These are phyloP conservation scores for Saksenaea oblongispora DNA, from an alignment of 371 early-diverging fungal genomes.

Conservation along the genomic window DNA sequence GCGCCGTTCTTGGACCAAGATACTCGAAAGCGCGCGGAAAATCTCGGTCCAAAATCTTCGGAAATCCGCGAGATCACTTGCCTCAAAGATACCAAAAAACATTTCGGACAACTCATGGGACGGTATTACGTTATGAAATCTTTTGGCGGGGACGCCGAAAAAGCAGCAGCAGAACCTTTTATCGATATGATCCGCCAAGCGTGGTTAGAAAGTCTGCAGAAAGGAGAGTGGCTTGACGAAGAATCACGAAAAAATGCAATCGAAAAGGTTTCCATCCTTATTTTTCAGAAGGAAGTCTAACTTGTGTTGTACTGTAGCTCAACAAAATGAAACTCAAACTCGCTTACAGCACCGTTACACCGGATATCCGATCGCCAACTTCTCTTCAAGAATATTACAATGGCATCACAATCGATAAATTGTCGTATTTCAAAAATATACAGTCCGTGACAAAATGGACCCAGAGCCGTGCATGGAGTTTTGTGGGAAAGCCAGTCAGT, in stretches of 20 bases:
- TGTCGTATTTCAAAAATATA: slow-evolving; percentile 54
- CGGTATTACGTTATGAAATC: slow-evolving; percentile 54
- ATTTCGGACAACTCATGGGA: slow-evolving; percentile 55
- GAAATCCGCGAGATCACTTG: slow-evolving; percentile 51
- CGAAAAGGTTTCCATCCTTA: slow-evolving; percentile 35
- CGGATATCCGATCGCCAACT: slow-evolving; percentile 49
- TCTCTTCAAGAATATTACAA: slow-evolving; percentile 49
- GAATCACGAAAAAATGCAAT: slow-evolving; percentile 44
- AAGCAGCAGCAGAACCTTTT: slow-evolving; percentile 42
- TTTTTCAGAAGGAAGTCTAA: background rate
- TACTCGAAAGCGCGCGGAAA: slow-evolving; percentile 16
- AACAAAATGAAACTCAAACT: slow-evolving; percentile 41
- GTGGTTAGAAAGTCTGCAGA: slow-evolving; percentile 45
- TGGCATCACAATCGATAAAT: slow-evolving; percentile 22
- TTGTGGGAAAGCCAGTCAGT: slow-evolving; percentile 43
- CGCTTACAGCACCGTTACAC: slow-evolving; percentile 48
- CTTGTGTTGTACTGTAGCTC: slow-evolving; percentile 11
- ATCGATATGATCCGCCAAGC: slow-evolving; percentile 48
- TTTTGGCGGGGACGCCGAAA: slow-evolving; percentile 42
- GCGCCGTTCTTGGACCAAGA: slow-evolving; percentile 9
- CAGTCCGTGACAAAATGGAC: slow-evolving; percentile 29
- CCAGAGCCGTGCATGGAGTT: slow-evolving; percentile 22
- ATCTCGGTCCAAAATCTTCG: slow-evolving; percentile 19
- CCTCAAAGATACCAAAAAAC: slow-evolving; percentile 31
- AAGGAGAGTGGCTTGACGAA: slow-evolving; percentile 54